phyloP scores from a whole-genome alignment of 2,329 filamentous ascomycete species.

The Fusarium pseudograminearum region DNA sequence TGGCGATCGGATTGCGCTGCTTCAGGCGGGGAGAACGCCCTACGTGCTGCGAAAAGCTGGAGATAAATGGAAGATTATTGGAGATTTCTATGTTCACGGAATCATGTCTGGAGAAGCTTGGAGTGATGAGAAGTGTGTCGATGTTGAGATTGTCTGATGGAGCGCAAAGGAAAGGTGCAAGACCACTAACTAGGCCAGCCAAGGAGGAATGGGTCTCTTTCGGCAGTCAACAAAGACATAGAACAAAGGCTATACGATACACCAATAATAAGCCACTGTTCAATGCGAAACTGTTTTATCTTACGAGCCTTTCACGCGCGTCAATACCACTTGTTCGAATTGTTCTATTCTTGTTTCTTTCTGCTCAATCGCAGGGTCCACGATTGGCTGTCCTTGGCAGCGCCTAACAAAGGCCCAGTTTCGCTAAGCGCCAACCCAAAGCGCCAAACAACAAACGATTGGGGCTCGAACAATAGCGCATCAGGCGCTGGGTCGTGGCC shows the following conservation, averaged over 20 bases:
- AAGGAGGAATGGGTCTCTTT: neutral
- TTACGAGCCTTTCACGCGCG: conserved; percentile 3
- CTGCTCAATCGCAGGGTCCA: neutral
- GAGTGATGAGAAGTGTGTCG: too few relatives aligned
- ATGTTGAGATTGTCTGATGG: too few relatives aligned
- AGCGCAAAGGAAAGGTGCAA: too few relatives aligned
- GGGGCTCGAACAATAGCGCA: conserved; percentile 16
- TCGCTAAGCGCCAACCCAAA: conserved; percentile 44
- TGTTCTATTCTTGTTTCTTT: conserved; percentile 33
- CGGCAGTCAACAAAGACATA: neutral
- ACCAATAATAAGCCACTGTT: neutral
- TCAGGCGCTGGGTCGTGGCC: conserved; percentile 32
- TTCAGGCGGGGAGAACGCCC: too few relatives aligned
- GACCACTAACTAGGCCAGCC: too few relatives aligned
- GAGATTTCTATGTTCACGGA: too few relatives aligned
- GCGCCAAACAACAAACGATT: conserved; percentile 42
- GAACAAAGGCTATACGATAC: neutral
- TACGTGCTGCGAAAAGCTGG: too few relatives aligned
- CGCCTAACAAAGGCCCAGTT: conserved; percentile 36
- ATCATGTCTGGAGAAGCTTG: too few relatives aligned
- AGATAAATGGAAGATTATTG: too few relatives aligned
- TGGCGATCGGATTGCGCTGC: too few relatives aligned
- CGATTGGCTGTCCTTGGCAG: conserved; percentile 24
- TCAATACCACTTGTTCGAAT: neutral
- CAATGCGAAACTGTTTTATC: neutral